phyloP scores from a whole-genome alignment of 1,284 basidiomycete genomes.

The Sphaerobolus stellatus region DNA sequence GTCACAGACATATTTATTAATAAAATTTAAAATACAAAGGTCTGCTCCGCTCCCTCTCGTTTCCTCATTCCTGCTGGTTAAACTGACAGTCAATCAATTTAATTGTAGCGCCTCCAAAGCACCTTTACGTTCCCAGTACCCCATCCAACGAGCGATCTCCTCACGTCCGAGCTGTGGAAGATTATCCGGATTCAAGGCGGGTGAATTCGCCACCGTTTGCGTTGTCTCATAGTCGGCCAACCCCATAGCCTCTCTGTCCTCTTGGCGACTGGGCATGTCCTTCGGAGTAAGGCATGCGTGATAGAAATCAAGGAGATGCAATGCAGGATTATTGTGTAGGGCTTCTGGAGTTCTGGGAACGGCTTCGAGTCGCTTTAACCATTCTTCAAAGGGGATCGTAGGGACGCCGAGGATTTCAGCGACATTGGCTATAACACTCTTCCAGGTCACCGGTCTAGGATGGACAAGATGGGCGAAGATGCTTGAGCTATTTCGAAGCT shows the following conservation, averaged over 20 bases:
- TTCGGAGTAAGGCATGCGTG: background rate
- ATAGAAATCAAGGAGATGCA: slow-evolving; percentile 12
- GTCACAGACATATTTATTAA: too few species aligned
- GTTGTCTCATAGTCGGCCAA: background rate
- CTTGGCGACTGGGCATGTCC: background rate
- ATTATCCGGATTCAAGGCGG: background rate
- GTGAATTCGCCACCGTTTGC: background rate
- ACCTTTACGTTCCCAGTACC: too few species aligned
- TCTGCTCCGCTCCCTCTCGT: too few species aligned
- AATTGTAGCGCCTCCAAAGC: too few species aligned
- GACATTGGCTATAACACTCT: slow-evolving; percentile 19
- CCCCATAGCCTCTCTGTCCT: background rate
- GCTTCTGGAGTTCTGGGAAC: slow-evolving; percentile 5
- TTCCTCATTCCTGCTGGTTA: too few species aligned
- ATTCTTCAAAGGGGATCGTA: slow-evolving; percentile 28
- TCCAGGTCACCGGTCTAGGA: slow-evolving; percentile 27
- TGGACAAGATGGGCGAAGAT: slow-evolving; percentile 25
- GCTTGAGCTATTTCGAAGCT: slow-evolving; percentile 13
- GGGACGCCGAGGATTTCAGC: slow-evolving; percentile 22
- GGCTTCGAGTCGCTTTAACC: slow-evolving; percentile 26
- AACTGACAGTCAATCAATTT: too few species aligned
- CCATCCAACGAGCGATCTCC: background rate
- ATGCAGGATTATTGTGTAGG: slow-evolving; percentile 8
- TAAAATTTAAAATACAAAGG: too few species aligned
- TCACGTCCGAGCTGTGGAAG: background rate